phyloP scores from a whole-genome alignment of 78 protist genomes.

The Dictyostelium discoideum region dicty_2.7 NC_007089.4:4967501-4968000 shows the following conservation, averaged over 20 bases:
- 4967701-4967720: too few species aligned
- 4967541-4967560: neutral
- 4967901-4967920: neutral
- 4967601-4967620: neutral
- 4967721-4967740: too few species aligned
- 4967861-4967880: neutral
- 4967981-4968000: neutral
- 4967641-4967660: neutral
- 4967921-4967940: neutral
- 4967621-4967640: neutral
- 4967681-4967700: too few species aligned
- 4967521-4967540: neutral
- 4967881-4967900: neutral
- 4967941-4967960: too few species aligned
- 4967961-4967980: neutral
- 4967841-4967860: neutral
- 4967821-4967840: neutral
- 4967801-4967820: neutral
- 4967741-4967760: too few species aligned
- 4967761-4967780: too few species aligned
- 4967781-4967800: too few species aligned
- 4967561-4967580: neutral
- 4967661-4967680: neutral
- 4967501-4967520: neutral
- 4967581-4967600: neutral